Evolutionary conservation across 2,329 filamentous ascomycete genomes (phyloP).

Genomic region (Phialemoniopsis sp.): DNA sequence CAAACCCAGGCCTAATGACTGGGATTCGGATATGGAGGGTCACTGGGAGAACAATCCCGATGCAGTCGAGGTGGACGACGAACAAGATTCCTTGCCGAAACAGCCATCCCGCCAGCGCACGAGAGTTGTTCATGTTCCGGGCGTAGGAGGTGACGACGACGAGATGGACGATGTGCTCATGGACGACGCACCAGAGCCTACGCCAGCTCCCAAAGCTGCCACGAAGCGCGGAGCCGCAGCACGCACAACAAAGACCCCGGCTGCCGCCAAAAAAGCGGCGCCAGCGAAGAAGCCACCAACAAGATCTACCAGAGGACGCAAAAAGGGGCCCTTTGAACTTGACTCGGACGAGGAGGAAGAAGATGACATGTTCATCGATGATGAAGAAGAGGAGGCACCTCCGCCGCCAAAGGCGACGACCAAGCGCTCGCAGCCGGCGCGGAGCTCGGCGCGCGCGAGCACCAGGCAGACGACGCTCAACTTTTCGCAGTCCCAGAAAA

Average conservation of each 20-base stretch:
- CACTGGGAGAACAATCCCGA: conserved; percentile 78
- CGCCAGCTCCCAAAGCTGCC: conserved; percentile 21
- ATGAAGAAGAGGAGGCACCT: conserved; percentile 39
- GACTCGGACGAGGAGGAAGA: conserved; percentile 33
- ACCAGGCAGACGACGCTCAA: conserved; percentile 43
- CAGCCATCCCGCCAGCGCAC: conserved; percentile 30
- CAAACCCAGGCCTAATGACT: conserved; percentile 73
- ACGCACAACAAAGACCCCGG: conserved; percentile 22
- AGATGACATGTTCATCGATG: conserved; percentile 49
- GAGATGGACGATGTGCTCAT: conserved; percentile 48
- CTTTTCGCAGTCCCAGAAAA: conserved; percentile 36
- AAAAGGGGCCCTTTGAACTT: conserved; percentile 30
- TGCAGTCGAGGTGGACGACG: conserved; percentile 43
- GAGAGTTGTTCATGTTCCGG: conserved; percentile 10
- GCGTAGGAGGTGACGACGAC: conserved; percentile 19
- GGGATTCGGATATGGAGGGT: conserved; percentile 89
- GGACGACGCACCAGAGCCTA: conserved; percentile 44
- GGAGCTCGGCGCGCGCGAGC: conserved; percentile 19
- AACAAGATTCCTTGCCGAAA: conserved; percentile 23
- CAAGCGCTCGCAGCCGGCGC: conserved; percentile 22
- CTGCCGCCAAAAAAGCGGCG: conserved; percentile 35
- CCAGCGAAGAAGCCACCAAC: conserved; percentile 30
- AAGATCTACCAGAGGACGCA: conserved; percentile 36
- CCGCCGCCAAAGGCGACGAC: conserved; percentile 30
- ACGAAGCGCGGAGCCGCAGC: conserved; percentile 20